Evolutionary conservation across 768 basidiomycete species (phyloP).

Genomic region (Rhodotorula kratochvilovae): DNA sequence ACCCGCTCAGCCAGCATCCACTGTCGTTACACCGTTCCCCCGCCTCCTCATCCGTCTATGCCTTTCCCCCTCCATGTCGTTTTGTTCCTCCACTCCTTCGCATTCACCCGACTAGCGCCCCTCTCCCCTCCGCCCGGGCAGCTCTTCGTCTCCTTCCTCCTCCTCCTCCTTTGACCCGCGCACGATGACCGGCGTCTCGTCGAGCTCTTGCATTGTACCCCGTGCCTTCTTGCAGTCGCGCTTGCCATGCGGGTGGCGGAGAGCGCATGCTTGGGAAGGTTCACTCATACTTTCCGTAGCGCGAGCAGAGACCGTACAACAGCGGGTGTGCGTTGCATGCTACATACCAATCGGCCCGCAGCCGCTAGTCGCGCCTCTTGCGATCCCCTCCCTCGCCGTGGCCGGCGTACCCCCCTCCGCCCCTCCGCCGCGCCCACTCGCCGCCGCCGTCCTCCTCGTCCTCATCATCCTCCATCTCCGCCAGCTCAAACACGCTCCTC

Average conservation of each 20-base stretch:
- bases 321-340: no score
- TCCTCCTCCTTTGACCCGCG: background rate
- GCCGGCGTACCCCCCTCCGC: no score
- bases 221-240: no score
- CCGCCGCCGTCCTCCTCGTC: background rate
- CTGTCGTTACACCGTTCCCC: background rate
- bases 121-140: background rate
- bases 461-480: background rate
- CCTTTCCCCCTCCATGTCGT: background rate
- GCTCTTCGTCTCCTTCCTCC: background rate
- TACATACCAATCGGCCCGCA: background rate
- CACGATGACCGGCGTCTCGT: background rate
- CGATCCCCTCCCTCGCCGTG: background rate
- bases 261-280: no score
- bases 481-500: constrained; percentile 22
- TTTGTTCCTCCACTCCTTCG: background rate
- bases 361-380: background rate
- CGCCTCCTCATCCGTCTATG: background rate
- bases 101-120: background rate
- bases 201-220: background rate
- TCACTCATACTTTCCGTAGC: no score
- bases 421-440: no score
- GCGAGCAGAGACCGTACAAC: no score
- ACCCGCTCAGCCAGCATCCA: background rate
- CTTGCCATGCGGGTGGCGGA: no score